Evolutionary conservation across 2,329 filamentous ascomycete species (phyloP), one percentile per base, ranked within the genome.

Genomic region (Fusarium pseudocircinatum): DNA sequence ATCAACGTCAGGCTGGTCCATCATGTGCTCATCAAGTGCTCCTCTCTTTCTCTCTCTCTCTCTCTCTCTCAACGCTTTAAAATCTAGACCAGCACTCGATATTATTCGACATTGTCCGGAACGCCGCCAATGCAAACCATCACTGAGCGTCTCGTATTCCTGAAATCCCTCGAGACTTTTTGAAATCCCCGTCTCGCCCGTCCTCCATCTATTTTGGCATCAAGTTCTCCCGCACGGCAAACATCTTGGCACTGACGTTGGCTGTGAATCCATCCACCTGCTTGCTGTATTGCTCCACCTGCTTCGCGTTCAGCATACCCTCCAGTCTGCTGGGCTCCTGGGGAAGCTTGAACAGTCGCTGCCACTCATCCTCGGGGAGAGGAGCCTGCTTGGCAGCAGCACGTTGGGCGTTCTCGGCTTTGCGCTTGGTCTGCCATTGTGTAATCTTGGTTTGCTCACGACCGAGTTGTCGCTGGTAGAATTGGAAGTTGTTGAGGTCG

Each of bases 401-500:
- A 65, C 96, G 91, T 69, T 92, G 92, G 36, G 93, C 92, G 81
- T 99, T 99, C 89, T 99, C 96, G 22, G 94, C 92, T 87, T 97
- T 97, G 81, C 96, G 93, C 91, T 99, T 98, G 70, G 92, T 86
- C 86, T 98, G 96, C 96, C 96, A 99, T 75, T 95, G 93, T 62
- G 94, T 92, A 79, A 99, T 98, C 90, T 98, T 99, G 79, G 93
- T 86, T 86, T 99, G 96, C 87, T 99, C 96, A 78, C 96, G 94
- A 60, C 92, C 93, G 65, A 98, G 89, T 81, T 97, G 95, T 79
- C 96, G 91, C 86, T 98, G 95, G 87, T 98, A 98, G 89, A 90
- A 91, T 84, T 98, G 95, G 87, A 97, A 96, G 89, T 99, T 99
- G 91, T 98, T 98, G 82, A 97, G 93, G 85, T 99, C 96, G 69